Evolutionary conservation across 73 alveolate genomes (phyloP).

Genomic region (Paraurostyla sp.): DNA sequence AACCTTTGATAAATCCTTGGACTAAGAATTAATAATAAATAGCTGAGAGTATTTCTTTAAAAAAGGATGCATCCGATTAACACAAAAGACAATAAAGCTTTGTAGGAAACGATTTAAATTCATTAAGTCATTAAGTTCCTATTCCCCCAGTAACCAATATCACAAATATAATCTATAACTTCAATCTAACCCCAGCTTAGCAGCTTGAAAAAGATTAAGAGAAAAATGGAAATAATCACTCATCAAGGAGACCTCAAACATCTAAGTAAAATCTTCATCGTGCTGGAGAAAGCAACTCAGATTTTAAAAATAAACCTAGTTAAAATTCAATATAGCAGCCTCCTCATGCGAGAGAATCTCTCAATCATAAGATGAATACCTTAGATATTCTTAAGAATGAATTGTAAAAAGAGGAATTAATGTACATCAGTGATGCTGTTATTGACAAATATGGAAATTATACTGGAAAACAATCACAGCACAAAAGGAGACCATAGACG

Average conservation of each 20-base stretch:
- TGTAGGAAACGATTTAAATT: background rate
- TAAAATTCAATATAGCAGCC: too few species aligned
- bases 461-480: too few species aligned
- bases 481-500: conserved; percentile 42
- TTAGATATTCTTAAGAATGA: background rate
- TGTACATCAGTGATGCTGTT: background rate
- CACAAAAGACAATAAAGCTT: background rate
- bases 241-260: conserved; percentile 32
- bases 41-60: background rate
- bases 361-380: background rate
- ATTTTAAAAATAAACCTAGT: too few species aligned
- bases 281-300: too few species aligned
- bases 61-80: background rate
- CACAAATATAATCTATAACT: conserved; percentile 53
- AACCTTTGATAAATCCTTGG: conserved; percentile 48
- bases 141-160: background rate
- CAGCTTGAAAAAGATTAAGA: background rate
- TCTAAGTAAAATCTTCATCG: background rate
- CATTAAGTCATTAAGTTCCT: background rate
- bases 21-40: background rate
- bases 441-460: background rate
- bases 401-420: background rate
- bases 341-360: background rate
- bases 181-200: conserved; percentile 46
- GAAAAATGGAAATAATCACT: background rate